Evolutionary conservation across 768 basidiomycete species (phyloP), one percentile per base, ranked within the genome.

Genomic region (Symmetrospora coprosmae): DNA sequence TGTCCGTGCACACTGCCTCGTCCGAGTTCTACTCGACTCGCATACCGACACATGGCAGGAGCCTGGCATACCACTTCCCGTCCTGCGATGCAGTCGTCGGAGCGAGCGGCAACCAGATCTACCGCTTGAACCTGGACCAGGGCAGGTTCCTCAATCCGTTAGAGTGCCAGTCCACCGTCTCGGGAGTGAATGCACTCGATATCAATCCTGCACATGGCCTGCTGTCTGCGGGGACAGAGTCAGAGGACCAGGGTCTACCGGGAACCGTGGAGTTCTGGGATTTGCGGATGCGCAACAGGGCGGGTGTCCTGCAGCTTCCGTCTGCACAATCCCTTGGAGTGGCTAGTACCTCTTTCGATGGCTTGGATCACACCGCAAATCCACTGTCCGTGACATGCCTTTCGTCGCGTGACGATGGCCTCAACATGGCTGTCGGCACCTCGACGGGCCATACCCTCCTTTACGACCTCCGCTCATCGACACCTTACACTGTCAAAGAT

Each of bases 251-350:
- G 30, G n/a, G n/a, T n/a, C n/a, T n/a, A n/a, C 39, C 55, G 7
- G 86, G 88, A 17, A 81, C 84, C 2, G 85, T 89, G 39, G 89
- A 96, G 71, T 87, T 99, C 68, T 99, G 91, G 90, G 94, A 99
- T 73, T 86, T 83, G 3, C 79, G 94, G 45, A 87, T 88, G 30
- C 77, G 91, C 16, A 75, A 81, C 0, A 73, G 79, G 28, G 85
- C 88, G 0, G 89, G 87, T 0, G 73, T 80, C 2, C 75, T 94
- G 35, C 35, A 52, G 11, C 60, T 69, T 4, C 68, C 68, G 11
- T 66, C 66, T 37, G 38, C 47, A 2, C 60, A 64, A 43, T 60
- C 68, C 27, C 11, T 39, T 5, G 55, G 55, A 7, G 66, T 64
- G 1, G 34, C 56, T 27, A 50, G 46, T 19, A 59, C 64, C 25